Evolutionary conservation across 1,139 yeast species (phyloP), one percentile per base, ranked within the genome.

Genomic region (Taphrina communis): DNA sequence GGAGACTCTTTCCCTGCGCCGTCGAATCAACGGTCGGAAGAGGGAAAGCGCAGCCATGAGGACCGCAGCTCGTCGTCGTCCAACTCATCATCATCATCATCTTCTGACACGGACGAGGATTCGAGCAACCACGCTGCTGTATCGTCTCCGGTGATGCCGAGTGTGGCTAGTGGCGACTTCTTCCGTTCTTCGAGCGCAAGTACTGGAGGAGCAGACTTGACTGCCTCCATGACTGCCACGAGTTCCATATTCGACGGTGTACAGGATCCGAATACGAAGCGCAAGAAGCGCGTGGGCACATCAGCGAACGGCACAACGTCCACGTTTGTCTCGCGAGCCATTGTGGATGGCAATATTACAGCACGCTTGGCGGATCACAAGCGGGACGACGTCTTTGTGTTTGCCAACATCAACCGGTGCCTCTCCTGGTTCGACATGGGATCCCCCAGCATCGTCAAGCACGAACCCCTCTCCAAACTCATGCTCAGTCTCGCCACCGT

Each of bases 401-500:
- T 80, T 75, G 78, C 76, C 51, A 80, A 79, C 70, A 74, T 77
- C 44, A 79, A 80, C 57, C 74, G 82, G 35, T 76, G 80, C 21
- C 72, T 79, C 39, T 74, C 76, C 46, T 79, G 82, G 81, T 70
- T 79, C 60, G 80, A 77, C 67, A 67, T 73, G 72, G 72, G 73
- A 66, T 61, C 73, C 48, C 42, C 72, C 31, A 55, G 73, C 38
- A 21, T 70, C 65, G 68, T 72, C 56, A 72, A 75, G 66, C 78
- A 77, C 63, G 82, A 81, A 70, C 78, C 82, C 14, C 73, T 81
- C 68, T 72, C 78, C 48, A 80, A 79, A 73, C 74, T 81, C 53
- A 72, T 80, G 65, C 77, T 80, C 71, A 75, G 82, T n/a, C 77
- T 77, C 69, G 78, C 80, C 17, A 79, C 80, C 73, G 81, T 82